Base-by-base conservation (phyloP, 768 basidiomycete species). In the Zangia roseola region DNA sequence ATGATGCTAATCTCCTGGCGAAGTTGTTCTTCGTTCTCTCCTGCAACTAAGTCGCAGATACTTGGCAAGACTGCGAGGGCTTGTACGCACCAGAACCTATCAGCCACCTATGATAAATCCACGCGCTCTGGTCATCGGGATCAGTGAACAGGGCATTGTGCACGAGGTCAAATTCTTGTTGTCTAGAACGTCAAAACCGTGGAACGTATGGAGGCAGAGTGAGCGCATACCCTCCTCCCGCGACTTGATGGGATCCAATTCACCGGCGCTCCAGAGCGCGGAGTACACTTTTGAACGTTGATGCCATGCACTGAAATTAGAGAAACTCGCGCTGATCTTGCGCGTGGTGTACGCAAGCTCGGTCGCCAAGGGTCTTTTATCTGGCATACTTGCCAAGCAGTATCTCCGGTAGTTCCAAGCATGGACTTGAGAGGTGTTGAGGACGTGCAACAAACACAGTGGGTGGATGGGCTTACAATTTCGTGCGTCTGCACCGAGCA, bases 261-360 rank as follows among this genome's bases (percentile, higher is more conserved):
- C 71, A 16, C 79, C 82, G 25, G 65, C 65, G 30, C 74, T 75
- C 87, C 90, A 92, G 16, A 94, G 61, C 4, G 74, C 76, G 0
- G 75, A 63, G 24, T 90, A 73, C 8, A 93, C 74, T 61, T 93
- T 95, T 1, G 92, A 91, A 28, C 97, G 83, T 58, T 97, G 94
- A 67, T 99, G 97, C 97, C 97, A 99, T 19, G 97, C 97, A 54
- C 93, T 95, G 65, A 97, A 98, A 65, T 99, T 98, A 28, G 92
- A 95, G 64, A 98, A 94, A 61, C 91, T 97, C 41, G 86, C 74
- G 67, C 89, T 86, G 55, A 99, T 98, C 75, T 97, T 98, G 51
- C 79, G 80, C 37, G 80, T 83, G 3, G 97, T 98, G 63, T 91
- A 98, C 0, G 74, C 76, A 23, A 99, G 70, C 63, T 98, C 97